Base-by-base conservation (phyloP, 345 rosid species). In the Corchorus capsularis region DNA sequence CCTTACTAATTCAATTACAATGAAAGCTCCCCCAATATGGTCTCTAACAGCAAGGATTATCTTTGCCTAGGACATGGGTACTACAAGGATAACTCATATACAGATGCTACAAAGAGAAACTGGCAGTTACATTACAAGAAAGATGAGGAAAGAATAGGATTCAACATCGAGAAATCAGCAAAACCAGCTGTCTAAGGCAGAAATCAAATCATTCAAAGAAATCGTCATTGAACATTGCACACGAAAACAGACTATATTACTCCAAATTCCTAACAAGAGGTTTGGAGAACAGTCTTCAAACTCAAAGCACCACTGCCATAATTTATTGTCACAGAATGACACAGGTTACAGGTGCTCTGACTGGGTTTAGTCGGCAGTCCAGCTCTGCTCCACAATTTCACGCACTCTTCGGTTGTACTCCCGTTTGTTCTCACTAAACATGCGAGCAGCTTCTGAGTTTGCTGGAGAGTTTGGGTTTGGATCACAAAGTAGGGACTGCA, bases 401-500 rank as follows among this genome's bases (percentile, higher is more conserved):
- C 92, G 89, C 71, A 91, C 91, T 82, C 89, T 83, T 68, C 93
- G 77, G 73, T 92, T 92, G 88, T 92, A 90, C 73, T 92, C 94
- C 7, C 93, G 84, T 86, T 92, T 90, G 74, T 84, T 90, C 84
- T 90, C 94, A 70, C 97, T 87, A 74, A 87, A 90, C 93, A 90
- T 86, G 69, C 94, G 83, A 53, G 94, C 97, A 2, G 97, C 97
- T 84, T 90, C 97, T 17, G 94, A 92, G 52, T 92, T 92, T 70
- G 97, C 93, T n/a, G 97, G 97, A 17, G 97, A 92, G 80, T 92
- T 88, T 20, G 97, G 94, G 67, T 90, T 92, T 41, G 97, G 97
- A 66, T 92, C 97, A 64, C 97, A 92, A 39, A 92, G 97, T 79
- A 92, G 77, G 0, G 97, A 92, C 97, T 92, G 22, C 34, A 76